Percentiles rank a stretch among this genome's conserved stretches.
Conservation (phyloP, 2,329 filamentous ascomycete species). For the Neurospora sp. region DNA sequence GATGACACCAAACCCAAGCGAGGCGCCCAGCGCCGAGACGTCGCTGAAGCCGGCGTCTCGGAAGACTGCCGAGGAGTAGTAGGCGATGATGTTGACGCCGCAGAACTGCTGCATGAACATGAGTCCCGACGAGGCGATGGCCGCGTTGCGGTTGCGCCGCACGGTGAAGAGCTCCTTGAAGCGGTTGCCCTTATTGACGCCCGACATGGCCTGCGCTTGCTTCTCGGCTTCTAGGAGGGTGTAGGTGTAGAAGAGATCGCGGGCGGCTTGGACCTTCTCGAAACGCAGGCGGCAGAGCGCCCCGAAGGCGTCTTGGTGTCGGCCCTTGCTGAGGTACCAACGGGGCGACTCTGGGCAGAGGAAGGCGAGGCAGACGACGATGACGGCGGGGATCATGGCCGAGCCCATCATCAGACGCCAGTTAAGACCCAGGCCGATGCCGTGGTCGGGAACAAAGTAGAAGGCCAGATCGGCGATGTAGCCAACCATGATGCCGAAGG, state of each 20-base stretch:
- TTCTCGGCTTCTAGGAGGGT: conserved; percentile 48
- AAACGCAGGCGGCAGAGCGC: conserved; percentile 37
- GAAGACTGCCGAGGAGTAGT: conserved; percentile 55
- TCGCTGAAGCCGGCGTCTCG: conserved; percentile 40
- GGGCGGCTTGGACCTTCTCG: conserved; percentile 42
- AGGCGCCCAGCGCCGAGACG: conserved; percentile 44
- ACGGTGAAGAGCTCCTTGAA: conserved; percentile 49
- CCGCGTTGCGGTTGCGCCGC: conserved; percentile 51
- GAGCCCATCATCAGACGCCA: conserved; percentile 64
- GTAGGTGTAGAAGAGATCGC: conserved; percentile 47
- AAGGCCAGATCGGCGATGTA: conserved; percentile 53
- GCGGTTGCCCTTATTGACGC: conserved; percentile 33
- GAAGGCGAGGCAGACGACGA: conserved; percentile 42
- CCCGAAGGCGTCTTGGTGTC: conserved; percentile 36
- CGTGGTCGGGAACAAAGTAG: conserved; percentile 42
- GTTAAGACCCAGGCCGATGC: conserved; percentile 43
- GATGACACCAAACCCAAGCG: conserved; percentile 53
- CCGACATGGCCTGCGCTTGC: conserved; percentile 33
- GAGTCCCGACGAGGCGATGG: conserved; percentile 49
- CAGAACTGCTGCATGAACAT: conserved; percentile 58
- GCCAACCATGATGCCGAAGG: conserved; percentile 42
- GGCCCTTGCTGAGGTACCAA: conserved; percentile 39
- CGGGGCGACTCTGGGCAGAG: conserved; percentile 38
- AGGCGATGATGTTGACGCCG: conserved; percentile 41
- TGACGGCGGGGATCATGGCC: conserved; percentile 50